A percentile compares a stretch with the other conserved stretches of the same genome.
phyloP scores from a whole-genome alignment of 2,329 filamentous ascomycete genomes.

The Cryphonectria japonica region DNA sequence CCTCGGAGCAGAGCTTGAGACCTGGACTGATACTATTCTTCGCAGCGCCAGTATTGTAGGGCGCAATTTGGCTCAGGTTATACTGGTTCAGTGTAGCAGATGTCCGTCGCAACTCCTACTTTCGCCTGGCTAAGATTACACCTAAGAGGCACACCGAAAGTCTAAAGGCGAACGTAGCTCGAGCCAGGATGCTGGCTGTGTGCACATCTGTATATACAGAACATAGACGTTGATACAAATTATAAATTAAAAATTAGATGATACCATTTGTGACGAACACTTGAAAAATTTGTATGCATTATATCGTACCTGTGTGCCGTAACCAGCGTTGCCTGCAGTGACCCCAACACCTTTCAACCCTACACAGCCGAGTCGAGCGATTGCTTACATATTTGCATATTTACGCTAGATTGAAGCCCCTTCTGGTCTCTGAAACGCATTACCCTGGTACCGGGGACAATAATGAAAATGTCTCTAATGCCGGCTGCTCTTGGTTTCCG shows the following conservation, averaged over 20 bases:
- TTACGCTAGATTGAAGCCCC: background rate
- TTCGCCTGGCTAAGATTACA: no score
- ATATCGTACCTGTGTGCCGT: no score
- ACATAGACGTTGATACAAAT: background rate
- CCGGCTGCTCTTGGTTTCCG: background rate
- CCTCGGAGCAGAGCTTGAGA: slow-evolving; percentile 5
- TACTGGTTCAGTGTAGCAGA: no score
- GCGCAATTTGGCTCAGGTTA: no score
- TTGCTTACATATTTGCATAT: background rate
- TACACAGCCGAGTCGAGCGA: background rate
- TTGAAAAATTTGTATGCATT: background rate
- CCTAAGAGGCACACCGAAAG: no score
- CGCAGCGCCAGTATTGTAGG: no score
- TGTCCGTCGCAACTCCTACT: no score
- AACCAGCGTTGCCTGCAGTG: background rate
- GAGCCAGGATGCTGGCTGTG: slow-evolving; percentile 4
- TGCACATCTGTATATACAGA: slow-evolving; percentile 2
- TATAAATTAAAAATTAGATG: slow-evolving; percentile 5
- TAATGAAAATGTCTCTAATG: background rate
- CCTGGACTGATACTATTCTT: no score
- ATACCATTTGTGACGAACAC: slow-evolving; percentile 9
- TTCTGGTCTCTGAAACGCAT: background rate
- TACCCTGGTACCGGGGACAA: background rate
- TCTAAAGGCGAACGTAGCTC: background rate
- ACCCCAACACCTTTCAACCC: background rate